A percentile compares a stretch with the other conserved stretches of the same genome.
phyloP scores from a whole-genome alignment of 2,329 filamentous ascomycete genomes.

The Cercospora beticola region DNA sequence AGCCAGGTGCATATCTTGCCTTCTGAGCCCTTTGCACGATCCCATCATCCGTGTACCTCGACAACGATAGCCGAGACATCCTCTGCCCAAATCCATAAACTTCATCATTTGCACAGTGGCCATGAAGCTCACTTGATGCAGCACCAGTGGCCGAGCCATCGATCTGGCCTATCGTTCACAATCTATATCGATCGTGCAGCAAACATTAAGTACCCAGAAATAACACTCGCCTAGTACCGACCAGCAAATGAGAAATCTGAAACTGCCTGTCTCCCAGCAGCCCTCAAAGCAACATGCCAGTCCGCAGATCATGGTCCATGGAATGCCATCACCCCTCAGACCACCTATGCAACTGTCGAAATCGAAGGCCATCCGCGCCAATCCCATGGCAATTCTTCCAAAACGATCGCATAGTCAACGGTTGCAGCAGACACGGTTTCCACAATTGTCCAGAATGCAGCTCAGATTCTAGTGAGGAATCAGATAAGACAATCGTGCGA shows the following conservation, averaged over 20 bases:
- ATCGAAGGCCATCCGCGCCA: not conserved
- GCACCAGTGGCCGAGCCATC: not conserved
- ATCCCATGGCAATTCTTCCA: not conserved
- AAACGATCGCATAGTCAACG: not conserved
- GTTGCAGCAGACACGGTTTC: not conserved
- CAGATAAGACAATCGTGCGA: not conserved
- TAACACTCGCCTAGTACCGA: not conserved
- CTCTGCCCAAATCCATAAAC: no score
- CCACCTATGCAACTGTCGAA: not conserved
- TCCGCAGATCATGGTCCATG: not conserved
- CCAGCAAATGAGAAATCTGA: not conserved
- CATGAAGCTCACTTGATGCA: not conserved
- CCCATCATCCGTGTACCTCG: not conserved
- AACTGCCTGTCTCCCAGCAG: not conserved
- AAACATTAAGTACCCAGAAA: not conserved
- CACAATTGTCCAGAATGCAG: not conserved
- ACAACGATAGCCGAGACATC: no score
- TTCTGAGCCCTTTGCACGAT: not conserved
- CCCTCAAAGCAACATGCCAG: not conserved
- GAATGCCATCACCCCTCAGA: not conserved
- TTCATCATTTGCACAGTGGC: not conserved
- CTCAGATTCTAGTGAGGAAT: not conserved
- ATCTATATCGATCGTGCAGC: not conserved
- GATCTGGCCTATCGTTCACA: not conserved
- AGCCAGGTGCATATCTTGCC: not conserved